Conservation (phyloP, 139 green algal genomes). For the Coccomyxa sp. region DNA sequence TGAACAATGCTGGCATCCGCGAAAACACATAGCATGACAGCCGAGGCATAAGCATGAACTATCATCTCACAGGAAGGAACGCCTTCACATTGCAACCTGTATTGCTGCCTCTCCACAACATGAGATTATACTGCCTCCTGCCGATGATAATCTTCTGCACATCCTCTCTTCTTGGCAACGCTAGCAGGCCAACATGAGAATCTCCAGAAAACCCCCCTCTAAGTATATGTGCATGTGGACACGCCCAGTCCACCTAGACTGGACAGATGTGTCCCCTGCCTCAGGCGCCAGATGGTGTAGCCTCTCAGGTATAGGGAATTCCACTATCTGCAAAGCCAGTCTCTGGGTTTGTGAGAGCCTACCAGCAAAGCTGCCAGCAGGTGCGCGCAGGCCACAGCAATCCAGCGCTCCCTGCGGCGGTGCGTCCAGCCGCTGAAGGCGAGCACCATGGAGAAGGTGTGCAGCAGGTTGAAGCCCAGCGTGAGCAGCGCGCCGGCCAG, state of each 20-base stretch:
- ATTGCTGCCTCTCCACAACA: not conserved
- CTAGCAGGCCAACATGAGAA: not conserved
- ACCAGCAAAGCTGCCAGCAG: slow-evolving; percentile 20
- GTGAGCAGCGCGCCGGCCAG: slow-evolving; percentile 29
- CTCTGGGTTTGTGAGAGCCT: not conserved
- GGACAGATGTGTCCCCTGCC: not conserved
- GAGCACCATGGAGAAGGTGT: slow-evolving; percentile 47
- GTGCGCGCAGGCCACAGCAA: slow-evolving; percentile 3
- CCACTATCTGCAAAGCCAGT: not conserved
- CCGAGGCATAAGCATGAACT: too few species aligned
- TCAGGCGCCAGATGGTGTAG: not conserved
- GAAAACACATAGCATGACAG: too few species aligned
- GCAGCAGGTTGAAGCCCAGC: slow-evolving; percentile 42
- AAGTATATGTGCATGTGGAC: not conserved
- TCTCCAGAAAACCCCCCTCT: not conserved
- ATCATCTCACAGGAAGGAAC: not conserved
- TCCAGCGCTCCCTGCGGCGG: not conserved
- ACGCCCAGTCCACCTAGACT: not conserved
- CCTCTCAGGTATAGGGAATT: not conserved
- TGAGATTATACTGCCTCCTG: not conserved
- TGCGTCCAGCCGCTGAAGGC: slow-evolving; percentile 27
- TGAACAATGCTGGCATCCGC: too few species aligned
- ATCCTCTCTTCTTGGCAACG: not conserved
- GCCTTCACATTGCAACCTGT: not conserved
- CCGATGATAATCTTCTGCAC: not conserved